Percentiles rank a stretch among this genome's conserved stretches.
phyloP scores from a whole-genome alignment of 257 asterid genomes.

The Forsythia viridissima region DNA sequence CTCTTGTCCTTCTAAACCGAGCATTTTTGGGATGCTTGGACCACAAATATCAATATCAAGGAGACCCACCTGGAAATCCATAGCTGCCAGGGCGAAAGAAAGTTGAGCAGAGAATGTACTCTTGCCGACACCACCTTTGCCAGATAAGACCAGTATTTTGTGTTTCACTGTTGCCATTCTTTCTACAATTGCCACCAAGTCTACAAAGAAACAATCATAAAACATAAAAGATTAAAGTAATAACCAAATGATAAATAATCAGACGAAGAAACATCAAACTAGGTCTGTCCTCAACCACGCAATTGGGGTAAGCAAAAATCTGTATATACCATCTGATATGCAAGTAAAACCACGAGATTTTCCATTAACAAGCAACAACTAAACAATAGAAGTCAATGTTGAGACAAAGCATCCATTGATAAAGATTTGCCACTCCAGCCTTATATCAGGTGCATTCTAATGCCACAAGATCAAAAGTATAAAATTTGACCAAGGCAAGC shows the following conservation, averaged over 20 bases:
- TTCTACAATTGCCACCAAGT: conserved; percentile 71
- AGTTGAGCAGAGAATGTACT: conserved; percentile 94
- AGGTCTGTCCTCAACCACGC: not conserved
- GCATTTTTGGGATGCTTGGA: conserved; percentile 92
- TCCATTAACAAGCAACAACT: not conserved
- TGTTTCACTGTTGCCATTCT: conserved; percentile 94
- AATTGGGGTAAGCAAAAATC: not conserved
- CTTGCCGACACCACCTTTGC: conserved; percentile 98
- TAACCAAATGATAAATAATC: not conserved
- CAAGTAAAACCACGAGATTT: not conserved
- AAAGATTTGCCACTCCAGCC: too few relatives aligned
- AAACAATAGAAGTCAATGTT: not conserved
- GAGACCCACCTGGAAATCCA: conserved; percentile 86
- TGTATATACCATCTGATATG: not conserved
- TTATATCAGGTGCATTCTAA: not conserved
- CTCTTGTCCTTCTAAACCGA: conserved; percentile 79
- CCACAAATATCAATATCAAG: conserved; percentile 94
- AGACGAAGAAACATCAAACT: not conserved
- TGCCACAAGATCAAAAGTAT: not conserved
- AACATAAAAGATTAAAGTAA: not conserved
- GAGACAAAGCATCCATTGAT: too few relatives aligned
- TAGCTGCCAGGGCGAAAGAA: conserved; percentile 73
- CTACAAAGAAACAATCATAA: conserved; percentile 29
- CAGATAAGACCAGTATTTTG: conserved; percentile 85
- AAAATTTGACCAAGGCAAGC: not conserved